Evolutionary conservation across 1,139 yeast genomes (phyloP).

Genomic region (Blastobotrys raffinosifermentans): DNA sequence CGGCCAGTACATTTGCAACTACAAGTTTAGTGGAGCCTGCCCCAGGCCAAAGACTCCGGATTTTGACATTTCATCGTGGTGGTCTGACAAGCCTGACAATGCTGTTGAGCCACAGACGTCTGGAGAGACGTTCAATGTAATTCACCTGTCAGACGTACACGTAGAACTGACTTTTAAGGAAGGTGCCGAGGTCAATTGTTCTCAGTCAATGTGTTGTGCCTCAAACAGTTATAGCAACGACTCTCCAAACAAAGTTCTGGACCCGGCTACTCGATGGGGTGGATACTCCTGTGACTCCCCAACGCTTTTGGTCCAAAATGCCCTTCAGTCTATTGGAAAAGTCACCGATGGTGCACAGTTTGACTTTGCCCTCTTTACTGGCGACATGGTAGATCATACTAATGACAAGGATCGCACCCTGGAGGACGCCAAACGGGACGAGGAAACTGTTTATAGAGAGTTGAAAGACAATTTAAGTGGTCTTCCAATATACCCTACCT

Average conservation of each 20-base stretch:
- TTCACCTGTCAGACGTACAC: slow-evolving; percentile 59
- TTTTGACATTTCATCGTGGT: slow-evolving; percentile 37
- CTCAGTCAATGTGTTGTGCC: slow-evolving; percentile 43
- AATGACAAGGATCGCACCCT: slow-evolving; percentile 40
- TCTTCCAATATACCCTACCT: slow-evolving; percentile 55
- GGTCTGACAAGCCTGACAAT: slow-evolving; percentile 38
- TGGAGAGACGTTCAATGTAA: slow-evolving; percentile 47
- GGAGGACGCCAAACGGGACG: slow-evolving; percentile 47
- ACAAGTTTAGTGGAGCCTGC: slow-evolving; percentile 37
- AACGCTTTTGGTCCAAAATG: slow-evolving; percentile 49
- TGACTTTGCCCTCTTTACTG: slow-evolving; percentile 59
- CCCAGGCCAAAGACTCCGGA: slow-evolving; percentile 39
- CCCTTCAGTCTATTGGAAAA: slow-evolving; percentile 43
- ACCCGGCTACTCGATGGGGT: slow-evolving; percentile 56
- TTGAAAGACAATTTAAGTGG: slow-evolving; percentile 50
- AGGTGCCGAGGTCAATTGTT: slow-evolving; percentile 58
- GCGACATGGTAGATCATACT: slow-evolving; percentile 60
- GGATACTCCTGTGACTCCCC: slow-evolving; percentile 57
- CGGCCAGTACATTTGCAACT: slow-evolving; percentile 47
- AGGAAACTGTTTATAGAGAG: slow-evolving; percentile 45
- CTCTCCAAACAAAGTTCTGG: slow-evolving; percentile 35
- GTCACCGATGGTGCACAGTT: slow-evolving; percentile 34
- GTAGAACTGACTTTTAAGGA: slow-evolving; percentile 47
- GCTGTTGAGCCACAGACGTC: slow-evolving; percentile 34
- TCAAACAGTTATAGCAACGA: slow-evolving; percentile 36